Evolutionary conservation across 2,329 filamentous ascomycete genomes (phyloP), one percentile per base, ranked within the genome.

Genomic region (Paraphaeosphaeria minitans): DNA sequence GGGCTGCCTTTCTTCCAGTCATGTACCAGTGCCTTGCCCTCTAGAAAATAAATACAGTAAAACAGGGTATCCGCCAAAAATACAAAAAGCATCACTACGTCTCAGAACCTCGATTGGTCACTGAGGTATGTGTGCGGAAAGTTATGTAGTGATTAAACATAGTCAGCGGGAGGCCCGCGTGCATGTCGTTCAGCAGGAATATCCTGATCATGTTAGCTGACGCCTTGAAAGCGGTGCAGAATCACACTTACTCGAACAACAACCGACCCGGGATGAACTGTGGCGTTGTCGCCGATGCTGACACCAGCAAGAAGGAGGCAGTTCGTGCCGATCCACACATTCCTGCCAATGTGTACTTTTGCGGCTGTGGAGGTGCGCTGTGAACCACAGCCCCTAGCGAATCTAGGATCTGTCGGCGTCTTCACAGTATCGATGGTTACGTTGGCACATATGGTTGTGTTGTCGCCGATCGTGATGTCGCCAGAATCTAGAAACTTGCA

Each of bases 401-500:
- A 84, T 73, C 89, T 87, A 29, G 89, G 87, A 72, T 96, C 92
- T 14, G 88, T 87, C 43, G 88, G 87, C 50, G 90, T 83, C 43
- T 87, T 89, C 35, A 89, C 87, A 16, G 90, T 93, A 71, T 92
- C 91, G 65, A 98, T 90, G 63, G 87, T 94, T 57, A 97, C 94
- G 66, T 93, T 92, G 0, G 92, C 90, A 2, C 92, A 92, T 64
- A 85, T 78, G 54, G 79, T 85, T 53, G 86, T 87, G 58, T 91
- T 87, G 61, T 91, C 86, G 2, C 93, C 93, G 69, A 98, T 93
- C 48, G 82, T 87, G 60, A 98, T 90, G 63, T 88, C 84, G 73
- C 89, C 90, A n/a, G 93, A 89, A 74, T 99, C 95, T 56, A 93
- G 87, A 71, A 98, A 89, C 27, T 88, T 89, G 76, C 93, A 97